Conservation (phyloP, 306 rosid genomes). For the Dicorynia guianensis region DNA sequence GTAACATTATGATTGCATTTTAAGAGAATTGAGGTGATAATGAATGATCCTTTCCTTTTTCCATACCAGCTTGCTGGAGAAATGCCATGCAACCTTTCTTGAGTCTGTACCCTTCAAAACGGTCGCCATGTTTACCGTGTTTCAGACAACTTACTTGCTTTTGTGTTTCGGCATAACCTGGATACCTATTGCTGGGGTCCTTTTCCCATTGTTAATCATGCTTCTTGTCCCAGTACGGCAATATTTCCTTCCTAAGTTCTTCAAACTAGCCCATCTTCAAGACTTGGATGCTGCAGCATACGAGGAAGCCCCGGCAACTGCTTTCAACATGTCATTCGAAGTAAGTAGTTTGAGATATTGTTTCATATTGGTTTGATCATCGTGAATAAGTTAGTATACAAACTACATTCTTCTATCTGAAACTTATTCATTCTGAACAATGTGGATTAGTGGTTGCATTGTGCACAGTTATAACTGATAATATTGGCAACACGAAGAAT, state of each 20-base stretch:
- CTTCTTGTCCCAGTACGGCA: conserved; percentile 83
- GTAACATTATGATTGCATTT: background rate
- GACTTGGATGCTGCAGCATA: conserved; percentile 79
- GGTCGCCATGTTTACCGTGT: conserved; percentile 63
- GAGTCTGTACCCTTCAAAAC: conserved; percentile 79
- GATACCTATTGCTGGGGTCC: conserved; percentile 84
- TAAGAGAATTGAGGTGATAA: background rate
- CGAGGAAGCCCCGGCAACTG: conserved; percentile 65
- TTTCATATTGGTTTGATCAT: conserved; percentile 10
- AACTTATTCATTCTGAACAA: background rate
- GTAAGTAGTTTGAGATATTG: conserved; percentile 44
- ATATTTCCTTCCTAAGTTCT: conserved; percentile 68
- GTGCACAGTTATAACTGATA: background rate
- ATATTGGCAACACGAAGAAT: conserved; percentile 7
- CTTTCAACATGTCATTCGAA: conserved; percentile 65
- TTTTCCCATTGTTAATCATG: conserved; percentile 78
- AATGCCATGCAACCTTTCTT: conserved; percentile 62
- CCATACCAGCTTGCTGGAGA: conserved; percentile 66
- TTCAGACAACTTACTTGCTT: conserved; percentile 68
- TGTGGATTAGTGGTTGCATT: background rate
- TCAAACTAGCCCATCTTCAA: conserved; percentile 72
- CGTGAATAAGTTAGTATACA: background rate
- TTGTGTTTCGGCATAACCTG: conserved; percentile 74
- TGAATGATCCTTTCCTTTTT: background rate
- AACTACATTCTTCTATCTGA: background rate